Base-by-base conservation (phyloP, 768 basidiomycete genomes). In the Auricularia sp. region DNA sequence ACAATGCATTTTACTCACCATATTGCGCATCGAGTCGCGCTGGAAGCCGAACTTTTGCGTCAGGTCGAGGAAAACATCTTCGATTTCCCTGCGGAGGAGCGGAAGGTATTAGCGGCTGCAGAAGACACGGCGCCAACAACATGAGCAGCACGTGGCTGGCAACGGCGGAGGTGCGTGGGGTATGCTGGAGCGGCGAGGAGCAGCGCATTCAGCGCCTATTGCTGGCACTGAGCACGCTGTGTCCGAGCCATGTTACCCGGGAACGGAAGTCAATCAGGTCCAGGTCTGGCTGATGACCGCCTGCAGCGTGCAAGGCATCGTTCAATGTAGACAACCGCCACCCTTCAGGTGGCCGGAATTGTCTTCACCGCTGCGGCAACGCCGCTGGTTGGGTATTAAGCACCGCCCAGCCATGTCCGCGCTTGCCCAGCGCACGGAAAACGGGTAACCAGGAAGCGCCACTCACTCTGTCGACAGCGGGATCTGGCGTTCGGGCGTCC, bases 41-140 rank as follows among this genome's bases (percentile, higher is more conserved):
- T 95, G 97, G 74, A 99, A 99, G 67, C 97, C 97, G 77, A 98
- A 99, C 77, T 98, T 99, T 81, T 98, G 94, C 34, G 94, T 89
- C 39, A 99, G 82, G 79, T 98, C 97, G 62, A 98, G 84, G 73
- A 98, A 92, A 62, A 99, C 92, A 73, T 99, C 97, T 75, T 98
- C 96, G 64, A 98, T 98, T 79, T 98, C 97, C 68, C 70, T 69
- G 54, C 13, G 34, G 54, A 11, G 29, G 39, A 8, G 39, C 39
- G 39, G 39, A 14, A 42, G 39, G 39, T 8, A 14, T 42, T 14
- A 42, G 39, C 39, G 39, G 39, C 39, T 42, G 39, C 39, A 42
- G 39, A 42, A 42, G 39, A 42, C 39, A 14, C 4, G 39, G 39
- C 36, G 61, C n/a, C n/a, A 39, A 62, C 24, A 24, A 58, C 54